Base-by-base conservation (phyloP, 2,329 filamentous ascomycete species). In the Verruconis gallopava region DNA sequence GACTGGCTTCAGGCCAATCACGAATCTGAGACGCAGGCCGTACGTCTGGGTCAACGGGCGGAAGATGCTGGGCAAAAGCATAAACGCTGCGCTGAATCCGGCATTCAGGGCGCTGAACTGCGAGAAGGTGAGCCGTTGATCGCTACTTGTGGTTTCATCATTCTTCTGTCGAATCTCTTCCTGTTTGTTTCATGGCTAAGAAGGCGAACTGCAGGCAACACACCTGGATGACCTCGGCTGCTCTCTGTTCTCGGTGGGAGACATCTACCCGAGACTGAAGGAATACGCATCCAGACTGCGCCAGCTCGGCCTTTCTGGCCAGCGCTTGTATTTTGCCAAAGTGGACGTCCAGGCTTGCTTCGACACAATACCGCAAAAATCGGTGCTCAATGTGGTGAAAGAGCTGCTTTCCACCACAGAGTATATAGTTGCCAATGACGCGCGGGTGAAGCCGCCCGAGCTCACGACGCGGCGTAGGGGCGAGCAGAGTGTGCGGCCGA, bases 311-410 rank as follows among this genome's bases (percentile, higher is more conserved):
- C 44, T 59, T 1, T 47, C 49, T 0, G 51, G 60, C 0, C 52
- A 55, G 5, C 66, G 60, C 3, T 61, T 95, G 1, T 96, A 83
- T 60, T 93, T 96, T 60, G 88, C 79, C 46, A 98, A 98, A 57
- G 68, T 93, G 11, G 91, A 98, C 54, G 88, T 98, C 15, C 75
- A 84, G 55, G 77, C 85, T 2, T 93, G 89, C 51, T 98, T 95
- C 56, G 91, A 98, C 59, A 94, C 83, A 0, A 95, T 98, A 35
- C 91, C 91, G 0, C 91, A 96, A 56, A 62, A 72, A 19, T 74
- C 76, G 1, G 66, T 96, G 14, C 55, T 95, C 22, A 57, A 67
- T 18, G 65, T 96, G 19, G 72, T 93, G 48, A 63, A 68, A 33
- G 55, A 59, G 48, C 44, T 77, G 55, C 40, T 75, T 72, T 48